Conservation (phyloP, 176 grass and related monocot species). For the Eragrostis curvula region DNA sequence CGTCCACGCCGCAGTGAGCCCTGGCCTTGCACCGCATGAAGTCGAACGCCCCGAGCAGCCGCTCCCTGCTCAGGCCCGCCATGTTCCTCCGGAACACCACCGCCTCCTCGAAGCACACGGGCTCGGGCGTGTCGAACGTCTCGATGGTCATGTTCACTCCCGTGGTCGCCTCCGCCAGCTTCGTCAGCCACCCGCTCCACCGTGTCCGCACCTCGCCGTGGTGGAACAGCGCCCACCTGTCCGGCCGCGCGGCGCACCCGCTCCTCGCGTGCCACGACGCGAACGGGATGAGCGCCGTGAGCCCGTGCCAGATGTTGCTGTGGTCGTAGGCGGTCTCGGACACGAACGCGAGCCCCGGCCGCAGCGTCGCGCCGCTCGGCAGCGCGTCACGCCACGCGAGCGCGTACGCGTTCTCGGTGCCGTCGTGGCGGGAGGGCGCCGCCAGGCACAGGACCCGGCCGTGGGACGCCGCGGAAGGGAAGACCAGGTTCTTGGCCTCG, state of each 20-base stretch:
- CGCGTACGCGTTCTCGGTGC: slow-evolving; percentile 65
- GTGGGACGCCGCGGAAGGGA: slow-evolving; percentile 58
- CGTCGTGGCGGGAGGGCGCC: slow-evolving; percentile 34
- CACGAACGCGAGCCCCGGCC: slow-evolving; percentile 53
- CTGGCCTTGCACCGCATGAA: slow-evolving; percentile 67
- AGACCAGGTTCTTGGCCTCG: slow-evolving; percentile 56
- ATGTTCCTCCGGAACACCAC: slow-evolving; percentile 67
- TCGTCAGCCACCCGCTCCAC: slow-evolving; percentile 54
- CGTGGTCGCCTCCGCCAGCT: neutral
- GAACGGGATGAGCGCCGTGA: slow-evolving; percentile 57
- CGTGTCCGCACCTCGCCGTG: slow-evolving; percentile 46
- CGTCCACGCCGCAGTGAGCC: slow-evolving; percentile 43
- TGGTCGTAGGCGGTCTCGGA: slow-evolving; percentile 78
- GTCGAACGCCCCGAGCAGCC: slow-evolving; percentile 47
- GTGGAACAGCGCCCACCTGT: slow-evolving; percentile 67
- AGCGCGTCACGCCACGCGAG: slow-evolving; percentile 65
- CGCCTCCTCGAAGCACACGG: slow-evolving; percentile 72
- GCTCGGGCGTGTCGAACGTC: slow-evolving; percentile 10
- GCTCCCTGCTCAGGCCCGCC: slow-evolving; percentile 30
- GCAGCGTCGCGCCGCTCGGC: slow-evolving; percentile 44
- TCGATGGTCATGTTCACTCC: slow-evolving; percentile 37
- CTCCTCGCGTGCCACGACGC: slow-evolving; percentile 53
- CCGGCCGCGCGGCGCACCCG: slow-evolving; percentile 29
- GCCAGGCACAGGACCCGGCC: slow-evolving; percentile 66
- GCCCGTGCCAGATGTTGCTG: slow-evolving; percentile 72